Conservation (phyloP, 225 moss, liverwort and hornwort genomes). For the Rhytidiadelphus loreus region DNA sequence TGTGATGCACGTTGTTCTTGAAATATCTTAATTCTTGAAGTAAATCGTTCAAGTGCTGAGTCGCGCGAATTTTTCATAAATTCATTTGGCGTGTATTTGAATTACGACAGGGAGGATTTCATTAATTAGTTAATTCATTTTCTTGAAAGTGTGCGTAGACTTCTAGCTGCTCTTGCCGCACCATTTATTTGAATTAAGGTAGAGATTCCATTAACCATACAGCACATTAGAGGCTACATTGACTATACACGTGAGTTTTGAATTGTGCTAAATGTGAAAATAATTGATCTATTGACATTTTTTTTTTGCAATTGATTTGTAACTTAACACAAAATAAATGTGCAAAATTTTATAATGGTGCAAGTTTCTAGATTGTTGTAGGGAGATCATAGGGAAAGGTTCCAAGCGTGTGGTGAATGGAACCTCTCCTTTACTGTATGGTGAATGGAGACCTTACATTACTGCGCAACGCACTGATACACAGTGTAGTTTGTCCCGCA, state of each 20-base stretch:
- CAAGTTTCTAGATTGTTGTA: not conserved
- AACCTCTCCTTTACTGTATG: not conserved
- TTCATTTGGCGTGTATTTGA: not conserved
- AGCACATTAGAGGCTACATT: not conserved
- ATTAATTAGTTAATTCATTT: not conserved
- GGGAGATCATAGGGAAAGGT: not conserved
- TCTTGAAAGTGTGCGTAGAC: not conserved
- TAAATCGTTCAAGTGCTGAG: not conserved
- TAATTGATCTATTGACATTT: not conserved
- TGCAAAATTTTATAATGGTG: not conserved
- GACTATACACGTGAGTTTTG: not conserved
- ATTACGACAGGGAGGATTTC: not conserved
- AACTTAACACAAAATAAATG: not conserved
- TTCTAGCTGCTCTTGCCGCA: not conserved
- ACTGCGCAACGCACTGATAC: not conserved
- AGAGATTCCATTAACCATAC: not conserved
- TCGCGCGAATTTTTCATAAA: not conserved
- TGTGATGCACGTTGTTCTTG: not conserved
- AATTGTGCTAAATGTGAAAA: not conserved
- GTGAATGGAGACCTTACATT: not conserved
- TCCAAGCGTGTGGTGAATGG: not conserved
- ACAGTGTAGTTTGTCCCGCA: not conserved
- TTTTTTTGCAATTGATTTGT: not conserved
- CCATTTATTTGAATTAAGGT: not conserved
- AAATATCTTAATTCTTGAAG: not conserved